Conservation (phyloP, 176 grass and related monocot genomes). For the Musa troglodytarum region DNA sequence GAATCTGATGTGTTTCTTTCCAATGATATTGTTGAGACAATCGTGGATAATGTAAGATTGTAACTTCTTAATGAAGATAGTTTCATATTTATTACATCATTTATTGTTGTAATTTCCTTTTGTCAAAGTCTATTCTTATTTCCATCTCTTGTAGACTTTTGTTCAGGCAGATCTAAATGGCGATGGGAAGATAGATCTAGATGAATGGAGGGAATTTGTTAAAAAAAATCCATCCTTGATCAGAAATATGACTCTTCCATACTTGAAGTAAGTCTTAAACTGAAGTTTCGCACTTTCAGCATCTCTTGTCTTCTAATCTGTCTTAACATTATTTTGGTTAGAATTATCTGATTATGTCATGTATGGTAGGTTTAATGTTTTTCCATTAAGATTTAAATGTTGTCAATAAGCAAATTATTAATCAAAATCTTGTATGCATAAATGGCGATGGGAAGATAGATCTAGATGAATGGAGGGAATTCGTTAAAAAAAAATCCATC, state of each 20-base stretch:
- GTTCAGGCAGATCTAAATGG: constrained; percentile 58
- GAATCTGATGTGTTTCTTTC: constrained; percentile 70
- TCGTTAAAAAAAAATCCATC: constrained; percentile 60
- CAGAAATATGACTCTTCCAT: constrained; percentile 76
- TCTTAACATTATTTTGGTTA: no score
- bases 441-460: constrained; percentile 84
- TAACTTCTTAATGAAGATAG: not conserved
- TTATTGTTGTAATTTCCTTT: not conserved
- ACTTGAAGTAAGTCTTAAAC: constrained; percentile 46
- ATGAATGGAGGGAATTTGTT: constrained; percentile 69
- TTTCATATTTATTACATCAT: not conserved
- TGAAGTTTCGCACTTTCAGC: not conserved
- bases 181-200: constrained; percentile 64
- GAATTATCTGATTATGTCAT: not conserved
- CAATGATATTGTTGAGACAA: constrained; percentile 65
- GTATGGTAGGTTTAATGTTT: not conserved
- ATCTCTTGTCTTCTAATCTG: not conserved
- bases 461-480: constrained; percentile 57
- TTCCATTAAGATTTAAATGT: no score
- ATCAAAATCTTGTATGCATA: not conserved
- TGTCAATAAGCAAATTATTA: no score
- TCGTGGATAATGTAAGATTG: constrained; percentile 54
- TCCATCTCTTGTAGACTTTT: constrained; percentile 48
- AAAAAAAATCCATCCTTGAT: constrained; percentile 54
- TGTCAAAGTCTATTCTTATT: not conserved